Evolutionary conservation across 2,329 filamentous ascomycete genomes (phyloP).

Genomic region (Neocucurbitaria cava): DNA sequence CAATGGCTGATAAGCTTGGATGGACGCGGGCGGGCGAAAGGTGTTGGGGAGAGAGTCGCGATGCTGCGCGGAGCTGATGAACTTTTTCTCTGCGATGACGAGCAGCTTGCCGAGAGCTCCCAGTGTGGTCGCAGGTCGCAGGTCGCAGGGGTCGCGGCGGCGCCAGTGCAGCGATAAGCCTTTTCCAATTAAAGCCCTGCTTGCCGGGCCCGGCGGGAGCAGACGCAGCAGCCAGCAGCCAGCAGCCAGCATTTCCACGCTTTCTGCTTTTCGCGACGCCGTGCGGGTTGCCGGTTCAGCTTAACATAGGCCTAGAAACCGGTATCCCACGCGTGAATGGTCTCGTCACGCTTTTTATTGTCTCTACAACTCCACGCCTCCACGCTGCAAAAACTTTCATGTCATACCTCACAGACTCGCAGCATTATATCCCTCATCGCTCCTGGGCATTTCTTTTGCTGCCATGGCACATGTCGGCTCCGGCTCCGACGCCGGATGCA

Average conservation of each 20-base stretch:
- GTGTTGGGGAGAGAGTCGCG: conserved; percentile 14
- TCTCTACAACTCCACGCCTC: not conserved
- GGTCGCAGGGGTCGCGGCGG: conserved; percentile 11
- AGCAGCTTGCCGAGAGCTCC: conserved; percentile 12
- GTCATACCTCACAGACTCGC: not conserved
- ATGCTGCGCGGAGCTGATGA: conserved; percentile 20
- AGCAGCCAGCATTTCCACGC: conserved; percentile 10
- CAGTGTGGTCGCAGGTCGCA: too few species aligned
- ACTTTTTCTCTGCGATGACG: conserved; percentile 43
- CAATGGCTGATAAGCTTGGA: conserved; percentile 13
- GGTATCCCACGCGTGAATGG: conserved; percentile 11
- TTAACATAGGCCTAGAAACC: not conserved
- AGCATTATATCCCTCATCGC: not conserved
- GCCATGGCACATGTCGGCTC: conserved; percentile 1
- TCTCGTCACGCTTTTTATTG: not conserved
- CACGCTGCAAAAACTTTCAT: not conserved
- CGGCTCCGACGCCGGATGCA: conserved; percentile 10
- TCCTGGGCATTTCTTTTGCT: not conserved
- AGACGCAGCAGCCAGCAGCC: too few species aligned
- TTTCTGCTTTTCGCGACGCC: not conserved
- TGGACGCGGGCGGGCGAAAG: conserved; percentile 14
- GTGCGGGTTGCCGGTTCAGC: not conserved
- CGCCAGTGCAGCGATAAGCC: conserved; percentile 17
- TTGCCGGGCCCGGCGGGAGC: conserved; percentile 12
- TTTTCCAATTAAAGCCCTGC: conserved; percentile 20